phyloP scores from a whole-genome alignment of 2,329 filamentous ascomycete species.

The Aureobasidium sp. region DNA sequence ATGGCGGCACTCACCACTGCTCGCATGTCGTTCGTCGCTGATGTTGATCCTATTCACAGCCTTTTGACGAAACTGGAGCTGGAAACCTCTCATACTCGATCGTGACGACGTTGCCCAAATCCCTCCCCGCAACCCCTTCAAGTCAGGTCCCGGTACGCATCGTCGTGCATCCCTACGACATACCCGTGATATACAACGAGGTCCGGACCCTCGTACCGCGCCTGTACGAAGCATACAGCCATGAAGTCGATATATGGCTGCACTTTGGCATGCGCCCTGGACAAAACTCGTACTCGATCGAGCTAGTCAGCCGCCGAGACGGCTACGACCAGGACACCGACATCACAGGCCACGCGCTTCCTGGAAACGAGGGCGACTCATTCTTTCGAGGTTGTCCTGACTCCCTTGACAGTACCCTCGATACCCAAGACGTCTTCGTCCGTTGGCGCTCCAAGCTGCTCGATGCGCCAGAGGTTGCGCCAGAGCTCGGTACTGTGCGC shows the following conservation, averaged over 20 bases:
- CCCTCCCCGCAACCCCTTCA: constrained; percentile 43
- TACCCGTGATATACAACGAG: constrained; percentile 64
- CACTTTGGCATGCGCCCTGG: constrained; percentile 74
- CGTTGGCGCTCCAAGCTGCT: constrained; percentile 25
- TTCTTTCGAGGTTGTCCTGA: constrained; percentile 26
- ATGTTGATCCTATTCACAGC: constrained; percentile 43
- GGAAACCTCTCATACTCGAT: constrained; percentile 80
- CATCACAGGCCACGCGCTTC: constrained; percentile 49
- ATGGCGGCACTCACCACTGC: background rate
- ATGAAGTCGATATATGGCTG: constrained; percentile 57
- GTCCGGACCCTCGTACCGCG: constrained; percentile 58
- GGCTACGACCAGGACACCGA: constrained; percentile 61
- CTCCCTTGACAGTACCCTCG: constrained; percentile 25
- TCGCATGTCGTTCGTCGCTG: background rate
- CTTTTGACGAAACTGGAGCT: constrained; percentile 63
- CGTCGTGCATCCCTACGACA: constrained; percentile 56
- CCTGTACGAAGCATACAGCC: constrained; percentile 47
- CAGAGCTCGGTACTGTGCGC: constrained; percentile 26
- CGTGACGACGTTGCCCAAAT: constrained; percentile 57
- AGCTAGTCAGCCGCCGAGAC: constrained; percentile 63
- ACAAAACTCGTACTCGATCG: constrained; percentile 61
- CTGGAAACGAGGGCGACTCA: constrained; percentile 21
- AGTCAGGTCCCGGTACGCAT: constrained; percentile 49
- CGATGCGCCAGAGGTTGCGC: constrained; percentile 22
- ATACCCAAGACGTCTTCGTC: constrained; percentile 26